phyloP scores from a whole-genome alignment of 2,329 filamentous ascomycete species.

The Huntiella bhutanensis region DNA sequence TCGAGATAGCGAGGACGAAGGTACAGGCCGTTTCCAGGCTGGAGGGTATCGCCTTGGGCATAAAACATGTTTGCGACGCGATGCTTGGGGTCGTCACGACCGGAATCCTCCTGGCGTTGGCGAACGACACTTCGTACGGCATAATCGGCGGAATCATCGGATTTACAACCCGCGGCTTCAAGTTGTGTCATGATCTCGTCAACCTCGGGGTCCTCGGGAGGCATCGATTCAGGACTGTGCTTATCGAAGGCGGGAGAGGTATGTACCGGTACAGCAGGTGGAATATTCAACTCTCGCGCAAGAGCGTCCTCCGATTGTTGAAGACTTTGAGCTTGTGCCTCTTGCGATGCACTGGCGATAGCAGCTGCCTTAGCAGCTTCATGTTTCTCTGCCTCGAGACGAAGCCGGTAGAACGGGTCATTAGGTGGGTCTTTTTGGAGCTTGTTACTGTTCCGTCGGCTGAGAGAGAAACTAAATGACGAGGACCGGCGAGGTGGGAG shows the following conservation, averaged over 20 bases:
- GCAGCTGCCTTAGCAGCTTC: conserved; percentile 6
- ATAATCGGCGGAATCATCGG: conserved; percentile 9
- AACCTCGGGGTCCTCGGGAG: conserved; percentile 13
- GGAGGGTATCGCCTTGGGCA: conserved; percentile 2
- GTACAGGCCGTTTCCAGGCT: conserved; percentile 37
- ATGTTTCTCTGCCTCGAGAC: conserved; percentile 25
- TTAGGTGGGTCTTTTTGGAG: conserved; percentile 36
- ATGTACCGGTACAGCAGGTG: not conserved
- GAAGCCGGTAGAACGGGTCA: conserved; percentile 27
- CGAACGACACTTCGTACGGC: conserved; percentile 4
- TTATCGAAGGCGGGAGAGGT: conserved; percentile 8
- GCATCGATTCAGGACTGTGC: conserved; percentile 3
- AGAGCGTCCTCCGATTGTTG: not conserved
- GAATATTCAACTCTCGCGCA: not conserved
- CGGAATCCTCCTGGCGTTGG: conserved; percentile 5
- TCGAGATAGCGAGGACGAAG: conserved; percentile 41
- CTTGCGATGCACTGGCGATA: not conserved
- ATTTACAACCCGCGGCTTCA: conserved; percentile 6
- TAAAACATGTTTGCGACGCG: conserved; percentile 8
- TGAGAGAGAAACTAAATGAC: conserved; percentile 20
- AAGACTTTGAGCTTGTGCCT: not conserved
- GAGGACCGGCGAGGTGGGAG: conserved; percentile 17
- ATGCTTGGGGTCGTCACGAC: conserved; percentile 7
- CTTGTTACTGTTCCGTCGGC: conserved; percentile 37
- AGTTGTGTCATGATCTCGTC: conserved; percentile 10